Evolutionary conservation across 2,329 filamentous ascomycete species (phyloP).

Genomic region (Fusarium sterilihyphosum): DNA sequence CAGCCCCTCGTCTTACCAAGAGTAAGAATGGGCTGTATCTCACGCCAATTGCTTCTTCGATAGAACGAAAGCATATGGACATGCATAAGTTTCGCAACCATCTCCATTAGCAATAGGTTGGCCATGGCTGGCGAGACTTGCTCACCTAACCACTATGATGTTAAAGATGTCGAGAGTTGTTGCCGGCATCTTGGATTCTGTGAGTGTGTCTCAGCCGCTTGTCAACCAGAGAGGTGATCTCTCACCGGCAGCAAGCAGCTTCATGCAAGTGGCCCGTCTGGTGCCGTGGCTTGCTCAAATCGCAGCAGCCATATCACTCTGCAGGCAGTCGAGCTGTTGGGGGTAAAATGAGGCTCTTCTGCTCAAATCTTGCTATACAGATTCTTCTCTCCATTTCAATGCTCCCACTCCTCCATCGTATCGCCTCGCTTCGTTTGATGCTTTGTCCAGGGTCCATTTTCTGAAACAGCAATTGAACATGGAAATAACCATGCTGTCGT

Average conservation of each 20-base stretch:
- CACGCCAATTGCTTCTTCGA: background rate
- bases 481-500: background rate
- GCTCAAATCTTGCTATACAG: no score
- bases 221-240: background rate
- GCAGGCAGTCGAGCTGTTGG: background rate
- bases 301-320: background rate
- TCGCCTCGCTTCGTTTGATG: background rate
- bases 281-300: background rate
- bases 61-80: background rate
- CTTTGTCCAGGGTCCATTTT: fast-evolving
- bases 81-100: background rate
- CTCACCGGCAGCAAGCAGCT: background rate
- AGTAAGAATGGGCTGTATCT: no score
- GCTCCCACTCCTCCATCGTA: fast-evolving
- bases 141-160: background rate
- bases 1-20: background rate
- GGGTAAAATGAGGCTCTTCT: background rate
- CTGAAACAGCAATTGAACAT: background rate
- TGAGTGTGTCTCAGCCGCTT: background rate
- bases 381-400: background rate
- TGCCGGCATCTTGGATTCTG: background rate
- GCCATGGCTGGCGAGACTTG: background rate
- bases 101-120: background rate
- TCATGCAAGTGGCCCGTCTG: background rate
- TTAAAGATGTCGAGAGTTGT: background rate